Percentiles rank a stretch among this genome's conserved stretches.
phyloP scores from a whole-genome alignment of 305 asterid genomes.

The Stenogyne calaminthoides region DNA sequence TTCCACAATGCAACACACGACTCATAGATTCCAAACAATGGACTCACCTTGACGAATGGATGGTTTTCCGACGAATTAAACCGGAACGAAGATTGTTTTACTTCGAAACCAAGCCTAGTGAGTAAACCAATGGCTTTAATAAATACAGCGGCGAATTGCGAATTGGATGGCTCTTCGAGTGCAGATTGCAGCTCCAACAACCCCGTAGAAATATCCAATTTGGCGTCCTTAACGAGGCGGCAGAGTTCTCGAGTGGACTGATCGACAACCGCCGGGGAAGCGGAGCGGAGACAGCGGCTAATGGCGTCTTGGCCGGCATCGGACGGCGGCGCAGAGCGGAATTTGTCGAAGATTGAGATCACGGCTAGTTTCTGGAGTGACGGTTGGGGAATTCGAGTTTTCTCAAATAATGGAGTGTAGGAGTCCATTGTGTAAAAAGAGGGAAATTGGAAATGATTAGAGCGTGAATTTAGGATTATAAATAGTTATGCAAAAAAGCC shows the following conservation, averaged over 20 bases:
- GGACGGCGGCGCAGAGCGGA: constrained; percentile 67
- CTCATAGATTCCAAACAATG: constrained; percentile 4
- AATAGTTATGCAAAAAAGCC: too few species aligned
- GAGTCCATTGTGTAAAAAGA: constrained; percentile 50
- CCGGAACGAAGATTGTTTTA: constrained; percentile 45
- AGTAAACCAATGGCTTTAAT: constrained; percentile 76
- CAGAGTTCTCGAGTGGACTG: constrained; percentile 84
- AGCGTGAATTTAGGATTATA: background rate
- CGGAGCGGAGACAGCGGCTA: constrained; percentile 72
- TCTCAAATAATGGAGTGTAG: constrained; percentile 62
- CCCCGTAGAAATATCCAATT: constrained; percentile 65
- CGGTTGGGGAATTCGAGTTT: constrained; percentile 78
- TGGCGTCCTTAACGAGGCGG: constrained; percentile 80
- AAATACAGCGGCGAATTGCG: constrained; percentile 50
- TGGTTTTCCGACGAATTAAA: constrained; percentile 61
- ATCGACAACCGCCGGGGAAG: constrained; percentile 75
- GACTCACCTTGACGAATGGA: constrained; percentile 80
- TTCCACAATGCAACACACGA: background rate
- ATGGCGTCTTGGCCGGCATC: constrained; percentile 64
- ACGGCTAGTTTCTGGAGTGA: constrained; percentile 87
- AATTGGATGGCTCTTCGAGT: constrained; percentile 62
- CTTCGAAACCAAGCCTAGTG: constrained; percentile 62
- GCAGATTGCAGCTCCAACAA: constrained; percentile 88
- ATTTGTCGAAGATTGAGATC: constrained; percentile 71
- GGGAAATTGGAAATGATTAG: background rate